A percentile compares a stretch with the other conserved stretches of the same genome.
These are phyloP conservation scores for Corchorus olitorius DNA, from an alignment of 345 rosid genomes.

Conservation along the genomic window DNA sequence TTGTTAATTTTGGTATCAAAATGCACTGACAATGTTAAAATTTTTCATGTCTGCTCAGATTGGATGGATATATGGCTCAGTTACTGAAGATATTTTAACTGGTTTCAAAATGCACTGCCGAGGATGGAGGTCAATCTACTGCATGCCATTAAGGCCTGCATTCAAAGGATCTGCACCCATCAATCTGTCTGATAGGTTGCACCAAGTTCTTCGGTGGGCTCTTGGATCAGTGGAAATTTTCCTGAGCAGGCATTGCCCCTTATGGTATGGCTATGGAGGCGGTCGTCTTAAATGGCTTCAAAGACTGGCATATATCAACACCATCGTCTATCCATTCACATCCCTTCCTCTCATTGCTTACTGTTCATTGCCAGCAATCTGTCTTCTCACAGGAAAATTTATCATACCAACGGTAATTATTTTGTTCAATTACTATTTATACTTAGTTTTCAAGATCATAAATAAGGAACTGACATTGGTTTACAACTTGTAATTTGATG, in stretches of 20 bases:
- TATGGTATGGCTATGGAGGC: slow-evolving; percentile 94
- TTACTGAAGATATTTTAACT: slow-evolving; percentile 92
- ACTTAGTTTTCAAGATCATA: background rate
- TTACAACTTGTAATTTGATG: slow-evolving; percentile 7
- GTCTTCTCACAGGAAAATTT: slow-evolving; percentile 96
- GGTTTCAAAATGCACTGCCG: slow-evolving; percentile 99
- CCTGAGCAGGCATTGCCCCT: slow-evolving; percentile 94
- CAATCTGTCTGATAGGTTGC: slow-evolving; percentile 90
- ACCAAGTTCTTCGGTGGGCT: slow-evolving; percentile 98
- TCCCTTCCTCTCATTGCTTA: slow-evolving; percentile 94
- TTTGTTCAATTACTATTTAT: background rate
- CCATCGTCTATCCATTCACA: slow-evolving; percentile 97
- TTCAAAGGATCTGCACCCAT: slow-evolving; percentile 99
- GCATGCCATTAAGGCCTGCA: slow-evolving; percentile 97
- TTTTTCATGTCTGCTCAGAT: slow-evolving; percentile 48
- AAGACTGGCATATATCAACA: slow-evolving; percentile 87
- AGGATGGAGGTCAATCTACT: slow-evolving; percentile 96
- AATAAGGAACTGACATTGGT: background rate
- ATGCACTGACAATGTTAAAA: background rate
- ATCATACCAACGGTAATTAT: slow-evolving; percentile 88
- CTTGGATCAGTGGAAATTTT: slow-evolving; percentile 96
- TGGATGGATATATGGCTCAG: slow-evolving; percentile 97
- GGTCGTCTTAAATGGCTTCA: slow-evolving; percentile 96
- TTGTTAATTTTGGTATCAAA: background rate
- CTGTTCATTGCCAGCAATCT: slow-evolving; percentile 87